Conservation (phyloP, 1,284 basidiomycete genomes). For the Sporisorium reilianum region DNA sequence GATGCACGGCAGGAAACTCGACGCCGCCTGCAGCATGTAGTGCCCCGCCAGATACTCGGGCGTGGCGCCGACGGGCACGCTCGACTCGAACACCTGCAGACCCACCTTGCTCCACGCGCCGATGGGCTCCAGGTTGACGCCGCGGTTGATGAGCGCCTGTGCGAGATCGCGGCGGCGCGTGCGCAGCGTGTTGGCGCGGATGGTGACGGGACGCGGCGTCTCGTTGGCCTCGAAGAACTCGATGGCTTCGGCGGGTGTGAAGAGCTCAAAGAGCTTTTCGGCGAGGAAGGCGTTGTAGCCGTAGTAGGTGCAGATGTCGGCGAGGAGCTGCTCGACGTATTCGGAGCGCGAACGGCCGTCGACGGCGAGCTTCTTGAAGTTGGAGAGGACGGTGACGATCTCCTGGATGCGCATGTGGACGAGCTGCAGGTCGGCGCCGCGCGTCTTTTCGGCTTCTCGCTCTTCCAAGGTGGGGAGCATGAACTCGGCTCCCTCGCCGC, state of each 20-base stretch:
- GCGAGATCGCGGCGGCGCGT: constrained; percentile 93
- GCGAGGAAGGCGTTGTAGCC: constrained; percentile 97
- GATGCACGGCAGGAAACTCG: constrained; percentile 98
- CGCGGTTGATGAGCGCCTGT: constrained; percentile 92
- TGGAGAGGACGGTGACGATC: constrained; percentile 80
- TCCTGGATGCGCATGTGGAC: constrained; percentile 90
- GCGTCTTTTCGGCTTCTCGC: constrained; percentile 77
- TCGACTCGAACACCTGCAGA: constrained; percentile 95
- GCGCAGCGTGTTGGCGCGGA: constrained; percentile 95
- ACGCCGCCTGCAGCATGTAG: constrained; percentile 99
- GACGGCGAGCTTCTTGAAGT: constrained; percentile 50
- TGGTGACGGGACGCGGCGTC: constrained; percentile 93
- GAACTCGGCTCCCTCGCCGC: constrained; percentile 75
- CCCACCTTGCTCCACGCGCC: constrained; percentile 99
- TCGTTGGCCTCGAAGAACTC: constrained; percentile 99
- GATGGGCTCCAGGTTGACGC: constrained; percentile 91
- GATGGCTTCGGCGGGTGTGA: constrained; percentile 87
- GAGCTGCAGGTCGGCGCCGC: constrained; percentile 77
- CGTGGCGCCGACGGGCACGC: constrained; percentile 91
- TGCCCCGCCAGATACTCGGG: constrained; percentile 99
- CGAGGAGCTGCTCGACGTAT: constrained; percentile 88
- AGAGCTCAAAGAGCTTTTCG: constrained; percentile 93
- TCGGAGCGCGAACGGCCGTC: constrained; percentile 82
- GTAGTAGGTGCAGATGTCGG: constrained; percentile 79
- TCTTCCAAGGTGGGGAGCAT: constrained; percentile 85